These are phyloP conservation scores for Lycium ferocissimum DNA, from an alignment of 257 asterid genomes.

Conservation along the genomic window DNA sequence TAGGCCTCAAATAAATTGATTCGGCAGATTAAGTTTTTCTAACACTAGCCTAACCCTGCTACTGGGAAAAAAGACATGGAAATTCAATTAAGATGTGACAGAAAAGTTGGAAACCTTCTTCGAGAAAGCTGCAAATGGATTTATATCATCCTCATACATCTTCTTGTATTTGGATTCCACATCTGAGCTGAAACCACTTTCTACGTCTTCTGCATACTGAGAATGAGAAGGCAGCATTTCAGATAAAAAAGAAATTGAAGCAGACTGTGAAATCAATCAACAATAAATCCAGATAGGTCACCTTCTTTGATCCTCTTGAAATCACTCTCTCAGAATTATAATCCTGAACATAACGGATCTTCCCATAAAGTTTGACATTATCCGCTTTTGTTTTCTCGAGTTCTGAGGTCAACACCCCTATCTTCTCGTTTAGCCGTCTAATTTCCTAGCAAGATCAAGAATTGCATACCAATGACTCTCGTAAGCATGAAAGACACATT, in stretches of 20 bases:
- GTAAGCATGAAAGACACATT: constrained; percentile 32
- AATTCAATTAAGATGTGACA: constrained; percentile 2
- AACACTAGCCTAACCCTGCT: neutral
- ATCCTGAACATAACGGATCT: constrained; percentile 97
- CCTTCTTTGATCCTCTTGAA: constrained; percentile 98
- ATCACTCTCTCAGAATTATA: constrained; percentile 89
- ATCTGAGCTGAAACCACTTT: constrained; percentile 89
- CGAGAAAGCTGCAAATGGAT: constrained; percentile 95
- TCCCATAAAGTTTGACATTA: constrained; percentile 91
- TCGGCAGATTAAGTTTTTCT: constrained; percentile 12
- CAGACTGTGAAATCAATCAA: constrained; percentile 23
- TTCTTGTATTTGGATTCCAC: constrained; percentile 96
- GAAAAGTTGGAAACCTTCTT: constrained; percentile 62
- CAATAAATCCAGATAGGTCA: constrained; percentile 38
- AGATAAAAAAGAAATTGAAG: constrained; percentile 34
- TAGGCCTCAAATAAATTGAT: neutral
- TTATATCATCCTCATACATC: constrained; percentile 92
- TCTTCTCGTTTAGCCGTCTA: constrained; percentile 85
- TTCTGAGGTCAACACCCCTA: constrained; percentile 74
- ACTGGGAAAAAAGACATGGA: neutral
- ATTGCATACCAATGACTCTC: constrained; percentile 30
- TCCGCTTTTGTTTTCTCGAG: constrained; percentile 94
- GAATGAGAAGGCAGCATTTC: constrained; percentile 34
- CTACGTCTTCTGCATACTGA: constrained; percentile 90
- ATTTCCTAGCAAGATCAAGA: constrained; percentile 65